Base-by-base conservation (phyloP, 208 protist genomes). In the Crithidia fasciculata region DNA sequence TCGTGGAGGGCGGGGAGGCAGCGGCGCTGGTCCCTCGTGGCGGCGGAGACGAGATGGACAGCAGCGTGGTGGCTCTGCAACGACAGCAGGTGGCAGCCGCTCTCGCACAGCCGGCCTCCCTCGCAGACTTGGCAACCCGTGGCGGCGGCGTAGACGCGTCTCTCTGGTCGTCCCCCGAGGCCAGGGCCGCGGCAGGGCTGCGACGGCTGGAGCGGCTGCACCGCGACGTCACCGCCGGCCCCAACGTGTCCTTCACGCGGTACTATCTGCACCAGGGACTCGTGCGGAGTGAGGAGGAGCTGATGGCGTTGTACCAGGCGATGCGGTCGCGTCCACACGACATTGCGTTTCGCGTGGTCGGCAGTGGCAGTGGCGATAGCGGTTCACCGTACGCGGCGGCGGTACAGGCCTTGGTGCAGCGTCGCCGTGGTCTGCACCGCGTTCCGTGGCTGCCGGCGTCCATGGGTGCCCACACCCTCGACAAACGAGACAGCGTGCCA, bases 241-340 rank as follows among this genome's bases (percentile, higher is more conserved):
- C 92, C 18, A 94, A 90, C 66, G 61, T 78, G 3, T 92, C 92
- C 54, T 95, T 96, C 64, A 76, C 79, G 41, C 92, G 92, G 43
- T 96, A 94, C 76, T 93, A 95, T 62, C 45, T 92, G 13, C 81
- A 74, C 55, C 92, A 96, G 61, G 78, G 84, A 5, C 49, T 96
- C 58, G 92, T 96, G 55, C 37, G 67, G 0, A 73, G 78, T 53
- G 89, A 96, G 63, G 54, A 36, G 13, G 92, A 94, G 81, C 56
- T 93, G 45, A 84, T 82, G 81, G 71, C 68, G 60, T 78, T 96
- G 8, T 83, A 92, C 53, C 80, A 71, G 28, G 71, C 89, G 13
- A 82, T 94, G 86, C 85, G 86, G n/a, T 57, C 72, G 5, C 85
- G 91, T 0, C 85, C 81, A 10, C 47, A 59, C 5, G 56, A 81